Evolutionary conservation across 2,329 filamentous ascomycete species (phyloP), one percentile per base, ranked within the genome.

Genomic region (Sarocladiaceae sp.): DNA sequence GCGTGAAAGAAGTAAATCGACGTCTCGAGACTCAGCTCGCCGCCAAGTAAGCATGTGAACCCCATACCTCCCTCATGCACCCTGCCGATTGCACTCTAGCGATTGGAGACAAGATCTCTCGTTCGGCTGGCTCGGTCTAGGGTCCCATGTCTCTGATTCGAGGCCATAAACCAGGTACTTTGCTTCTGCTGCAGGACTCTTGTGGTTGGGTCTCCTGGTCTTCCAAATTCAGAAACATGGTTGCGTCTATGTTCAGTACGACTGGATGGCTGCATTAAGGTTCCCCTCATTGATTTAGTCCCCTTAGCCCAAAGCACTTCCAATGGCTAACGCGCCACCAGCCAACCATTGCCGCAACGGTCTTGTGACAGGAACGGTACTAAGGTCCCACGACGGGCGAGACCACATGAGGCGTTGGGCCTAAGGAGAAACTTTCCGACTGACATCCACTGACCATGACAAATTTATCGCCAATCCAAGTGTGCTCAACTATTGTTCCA

Each of bases 91-190:
- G n/a, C n/a, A 36, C 8, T 10, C 33, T 36, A n/a, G 37, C 17
- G 17, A 15, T 22, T 12, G 40, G 25, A 20, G 44, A 48, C 44
- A 48, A 31, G 44, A 48, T 33, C 44, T 48, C 44, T 46, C 40
- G 20, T 26, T 42, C 37, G 40, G 40, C 25, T 46, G 40, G 25
- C 40, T 42, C 37, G 37, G 37, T 37, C 35, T 22, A 40, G 37
- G 37, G 37, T 22, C 20, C 37, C 37, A 40, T 40, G 37, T 40
- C 37, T 40, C 37, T n/a, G n/a, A 40, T 22, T n/a, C 33, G 18
- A 6, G 7, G 33, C 33, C 33, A 36, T 17, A 36, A 36, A 17
- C 37, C 8, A 17, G 37, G n/a, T n/a, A n/a, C n/a, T n/a, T 23
- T 23, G 17, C 18, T 40, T n/a, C 10, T 40, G 17, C 17, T 5